phyloP scores from a whole-genome alignment of 1,284 basidiomycete species.

The Cystobasidium slooffiae region DNA sequence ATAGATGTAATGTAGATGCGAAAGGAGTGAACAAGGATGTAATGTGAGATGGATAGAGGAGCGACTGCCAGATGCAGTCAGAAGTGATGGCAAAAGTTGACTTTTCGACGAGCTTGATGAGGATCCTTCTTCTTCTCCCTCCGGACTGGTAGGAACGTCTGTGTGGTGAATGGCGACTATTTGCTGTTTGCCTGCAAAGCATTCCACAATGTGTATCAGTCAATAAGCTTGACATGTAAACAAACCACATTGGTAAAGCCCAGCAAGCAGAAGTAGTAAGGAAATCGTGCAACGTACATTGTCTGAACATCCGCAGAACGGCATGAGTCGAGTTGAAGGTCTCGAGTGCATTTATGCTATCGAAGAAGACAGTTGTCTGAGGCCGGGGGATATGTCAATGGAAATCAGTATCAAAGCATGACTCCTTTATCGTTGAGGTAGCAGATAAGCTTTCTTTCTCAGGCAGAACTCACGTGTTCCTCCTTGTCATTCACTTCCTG shows the following conservation, averaged over 20 bases:
- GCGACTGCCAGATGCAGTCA: slow-evolving; percentile 44
- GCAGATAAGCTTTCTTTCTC: not conserved
- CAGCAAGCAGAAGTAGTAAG: not conserved
- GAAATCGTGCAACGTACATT: not conserved
- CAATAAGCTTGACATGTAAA: not conserved
- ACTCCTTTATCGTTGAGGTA: not conserved
- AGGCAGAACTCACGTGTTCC: not conserved
- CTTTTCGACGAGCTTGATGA: not conserved
- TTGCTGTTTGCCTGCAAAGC: slow-evolving; percentile 41
- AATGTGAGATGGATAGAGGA: slow-evolving; percentile 47
- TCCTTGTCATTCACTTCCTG: not conserved
- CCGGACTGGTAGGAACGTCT: slow-evolving; percentile 38
- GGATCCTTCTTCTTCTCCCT: slow-evolving; percentile 28
- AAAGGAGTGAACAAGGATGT: slow-evolving; percentile 48
- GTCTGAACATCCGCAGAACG: slow-evolving; percentile 10
- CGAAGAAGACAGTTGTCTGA: slow-evolving; percentile 31
- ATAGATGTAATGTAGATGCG: slow-evolving; percentile 47
- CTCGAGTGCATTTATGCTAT: slow-evolving; percentile 37
- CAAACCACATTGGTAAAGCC: not conserved
- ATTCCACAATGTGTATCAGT: too few relatives aligned
- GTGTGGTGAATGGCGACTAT: slow-evolving; percentile 46
- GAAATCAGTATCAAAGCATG: not conserved
- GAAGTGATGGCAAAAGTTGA: slow-evolving; percentile 12
- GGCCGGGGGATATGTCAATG: not conserved
- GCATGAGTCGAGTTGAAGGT: slow-evolving; percentile 14